These are phyloP conservation scores for Picea mariana DNA, from an alignment of 83 land plant genomes.

Conservation along the genomic window DNA sequence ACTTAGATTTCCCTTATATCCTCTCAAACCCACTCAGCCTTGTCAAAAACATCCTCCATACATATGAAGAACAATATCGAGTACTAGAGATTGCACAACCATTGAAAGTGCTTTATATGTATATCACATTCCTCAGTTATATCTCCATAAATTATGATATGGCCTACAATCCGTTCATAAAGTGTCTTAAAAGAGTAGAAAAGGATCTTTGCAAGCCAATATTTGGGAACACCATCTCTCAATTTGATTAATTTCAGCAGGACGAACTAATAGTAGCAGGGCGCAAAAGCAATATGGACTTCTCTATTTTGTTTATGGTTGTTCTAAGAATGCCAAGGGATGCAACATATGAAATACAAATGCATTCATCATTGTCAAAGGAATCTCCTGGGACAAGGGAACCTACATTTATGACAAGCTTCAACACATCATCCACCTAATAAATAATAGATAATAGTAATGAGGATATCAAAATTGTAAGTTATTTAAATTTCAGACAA, in stretches of 20 bases:
- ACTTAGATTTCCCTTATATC: constrained; percentile 14
- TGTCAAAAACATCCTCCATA: constrained; percentile 18
- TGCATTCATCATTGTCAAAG: no score
- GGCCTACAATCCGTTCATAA: constrained; percentile 23
- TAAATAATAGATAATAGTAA: no score
- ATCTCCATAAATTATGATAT: constrained; percentile 21
- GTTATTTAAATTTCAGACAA: no score
- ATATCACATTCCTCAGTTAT: constrained; percentile 25
- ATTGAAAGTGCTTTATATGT: constrained; percentile 24
- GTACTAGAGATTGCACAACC: constrained; percentile 18
- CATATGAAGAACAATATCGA: constrained; percentile 26
- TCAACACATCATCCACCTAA: no score
- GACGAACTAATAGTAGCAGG: constrained; percentile 20
- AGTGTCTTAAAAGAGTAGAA: constrained; percentile 16
- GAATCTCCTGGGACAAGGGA: no score
- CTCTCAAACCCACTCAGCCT: constrained; percentile 14
- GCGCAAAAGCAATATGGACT: no score
- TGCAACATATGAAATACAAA: no score
- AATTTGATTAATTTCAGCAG: constrained; percentile 29
- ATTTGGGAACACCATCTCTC: constrained; percentile 14
- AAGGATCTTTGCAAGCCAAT: constrained; percentile 12
- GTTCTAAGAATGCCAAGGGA: no score
- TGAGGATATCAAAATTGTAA: no score
- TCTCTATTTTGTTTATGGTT: no score
- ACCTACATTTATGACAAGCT: no score